Evolutionary conservation across 2,329 filamentous ascomycete species (phyloP).

Genomic region (Phialophora expanda): DNA sequence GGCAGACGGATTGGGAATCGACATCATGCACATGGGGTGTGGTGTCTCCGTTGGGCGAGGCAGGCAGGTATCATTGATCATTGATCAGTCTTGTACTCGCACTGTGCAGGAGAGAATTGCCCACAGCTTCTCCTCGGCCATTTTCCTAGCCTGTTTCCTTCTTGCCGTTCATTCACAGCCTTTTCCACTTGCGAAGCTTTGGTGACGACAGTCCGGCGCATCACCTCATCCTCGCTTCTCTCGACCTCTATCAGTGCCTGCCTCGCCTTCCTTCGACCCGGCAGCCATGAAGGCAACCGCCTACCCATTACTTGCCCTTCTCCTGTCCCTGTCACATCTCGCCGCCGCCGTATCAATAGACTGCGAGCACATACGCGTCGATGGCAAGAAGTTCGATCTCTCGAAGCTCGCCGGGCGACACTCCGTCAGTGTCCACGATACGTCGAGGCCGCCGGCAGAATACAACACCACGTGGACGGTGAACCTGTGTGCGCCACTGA

Average conservation of each 20-base stretch:
- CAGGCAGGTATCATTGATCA: not conserved
- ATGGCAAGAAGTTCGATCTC: constrained; percentile 49
- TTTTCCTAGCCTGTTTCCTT: not conserved
- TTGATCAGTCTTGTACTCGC: not conserved
- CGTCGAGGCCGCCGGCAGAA: constrained; percentile 42
- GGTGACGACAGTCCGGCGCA: not conserved
- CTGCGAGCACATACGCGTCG: constrained; percentile 46
- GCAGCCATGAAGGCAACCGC: constrained; percentile 27
- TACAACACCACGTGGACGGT: constrained; percentile 81
- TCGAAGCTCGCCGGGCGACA: constrained; percentile 48
- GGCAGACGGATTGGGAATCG: not conserved
- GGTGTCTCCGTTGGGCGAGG: not conserved
- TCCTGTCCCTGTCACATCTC: constrained; percentile 27
- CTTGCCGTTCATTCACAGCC: constrained; percentile 10
- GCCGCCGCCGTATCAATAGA: constrained; percentile 42
- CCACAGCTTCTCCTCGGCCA: not conserved
- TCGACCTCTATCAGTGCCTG: constrained; percentile 5
- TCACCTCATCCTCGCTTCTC: not conserved
- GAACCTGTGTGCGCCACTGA: constrained; percentile 73
- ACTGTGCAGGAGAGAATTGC: not conserved
- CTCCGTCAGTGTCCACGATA: constrained; percentile 34
- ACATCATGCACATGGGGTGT: not conserved
- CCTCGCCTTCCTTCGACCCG: not conserved
- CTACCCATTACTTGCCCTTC: constrained; percentile 23
- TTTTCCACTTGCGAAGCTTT: not conserved